Evolutionary conservation across 257 asterid species (phyloP).

Genomic region (Solanum dulcamara): DNA sequence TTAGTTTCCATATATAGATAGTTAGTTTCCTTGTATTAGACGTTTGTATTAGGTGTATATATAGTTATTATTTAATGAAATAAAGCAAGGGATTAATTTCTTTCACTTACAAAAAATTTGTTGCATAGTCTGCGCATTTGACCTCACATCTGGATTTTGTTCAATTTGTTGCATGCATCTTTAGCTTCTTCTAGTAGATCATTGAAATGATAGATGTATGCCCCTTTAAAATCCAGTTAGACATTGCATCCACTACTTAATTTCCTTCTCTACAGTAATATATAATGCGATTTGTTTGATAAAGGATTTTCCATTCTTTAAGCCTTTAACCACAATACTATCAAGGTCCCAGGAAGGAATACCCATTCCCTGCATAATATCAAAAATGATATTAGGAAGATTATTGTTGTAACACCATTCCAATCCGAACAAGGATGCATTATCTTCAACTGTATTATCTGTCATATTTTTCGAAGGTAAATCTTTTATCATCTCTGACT

Average conservation of each 20-base stretch:
- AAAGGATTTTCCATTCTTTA: neutral
- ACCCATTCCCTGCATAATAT: neutral
- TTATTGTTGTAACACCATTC: neutral
- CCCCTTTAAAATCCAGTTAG: neutral
- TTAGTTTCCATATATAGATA: too few relatives aligned
- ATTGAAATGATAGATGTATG: neutral
- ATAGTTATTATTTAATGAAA: too few relatives aligned
- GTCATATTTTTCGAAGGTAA: neutral
- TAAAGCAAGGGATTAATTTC: too few relatives aligned
- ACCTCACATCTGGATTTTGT: neutral
- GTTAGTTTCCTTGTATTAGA: too few relatives aligned
- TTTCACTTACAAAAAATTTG: neutral
- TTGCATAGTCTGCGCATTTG: neutral
- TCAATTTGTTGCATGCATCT: neutral
- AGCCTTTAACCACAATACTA: neutral
- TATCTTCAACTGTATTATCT: constrained; percentile 24
- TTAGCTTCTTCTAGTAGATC: neutral
- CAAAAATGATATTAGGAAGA: neutral
- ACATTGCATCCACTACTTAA: neutral
- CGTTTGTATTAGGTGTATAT: too few relatives aligned
- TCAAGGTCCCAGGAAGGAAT: neutral
- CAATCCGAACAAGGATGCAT: neutral
- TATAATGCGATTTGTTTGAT: neutral
- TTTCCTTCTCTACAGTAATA: neutral
- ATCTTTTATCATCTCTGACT: neutral